phyloP scores from a whole-genome alignment of 306 rosid genomes.

The Ceratonia siliqua region DNA sequence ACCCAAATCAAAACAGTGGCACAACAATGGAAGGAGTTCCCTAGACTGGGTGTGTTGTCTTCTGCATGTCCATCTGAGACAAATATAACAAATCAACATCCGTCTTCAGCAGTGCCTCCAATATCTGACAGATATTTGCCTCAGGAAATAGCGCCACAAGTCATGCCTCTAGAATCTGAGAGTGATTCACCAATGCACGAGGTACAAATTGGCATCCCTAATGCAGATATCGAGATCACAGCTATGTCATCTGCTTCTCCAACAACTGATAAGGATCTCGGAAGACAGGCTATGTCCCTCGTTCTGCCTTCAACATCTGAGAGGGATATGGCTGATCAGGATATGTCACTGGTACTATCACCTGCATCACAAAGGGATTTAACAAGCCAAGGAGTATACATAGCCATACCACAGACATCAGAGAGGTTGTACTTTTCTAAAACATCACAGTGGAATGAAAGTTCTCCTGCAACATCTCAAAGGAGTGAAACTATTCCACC shows the following conservation, averaged over 20 bases:
- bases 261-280: conserved; percentile 40
- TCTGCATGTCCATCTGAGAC: conserved; percentile 44
- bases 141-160: conserved; percentile 36
- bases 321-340: conserved; percentile 44
- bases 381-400: conserved; percentile 34
- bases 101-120: conserved; percentile 46
- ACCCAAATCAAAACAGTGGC: conserved; percentile 68
- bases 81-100: conserved; percentile 29
- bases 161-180: conserved; percentile 43
- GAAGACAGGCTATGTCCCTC: conserved; percentile 41
- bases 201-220: conserved; percentile 36
- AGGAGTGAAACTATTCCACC: conserved; percentile 48
- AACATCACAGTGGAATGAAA: conserved; percentile 49
- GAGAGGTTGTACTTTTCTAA: conserved; percentile 47
- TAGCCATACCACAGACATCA: conserved; percentile 42
- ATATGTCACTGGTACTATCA: conserved; percentile 47
- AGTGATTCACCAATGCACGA: conserved; percentile 48
- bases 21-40: conserved; percentile 64
- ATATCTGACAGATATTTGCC: conserved; percentile 50
- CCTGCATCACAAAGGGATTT: conserved; percentile 42
- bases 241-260: conserved; percentile 46
- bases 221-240: conserved; percentile 40
- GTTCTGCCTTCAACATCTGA: conserved; percentile 41
- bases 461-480: conserved; percentile 36
- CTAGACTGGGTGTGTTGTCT: conserved; percentile 34